phyloP scores from a whole-genome alignment of 257 asterid species.

The Vinca minor region DNA sequence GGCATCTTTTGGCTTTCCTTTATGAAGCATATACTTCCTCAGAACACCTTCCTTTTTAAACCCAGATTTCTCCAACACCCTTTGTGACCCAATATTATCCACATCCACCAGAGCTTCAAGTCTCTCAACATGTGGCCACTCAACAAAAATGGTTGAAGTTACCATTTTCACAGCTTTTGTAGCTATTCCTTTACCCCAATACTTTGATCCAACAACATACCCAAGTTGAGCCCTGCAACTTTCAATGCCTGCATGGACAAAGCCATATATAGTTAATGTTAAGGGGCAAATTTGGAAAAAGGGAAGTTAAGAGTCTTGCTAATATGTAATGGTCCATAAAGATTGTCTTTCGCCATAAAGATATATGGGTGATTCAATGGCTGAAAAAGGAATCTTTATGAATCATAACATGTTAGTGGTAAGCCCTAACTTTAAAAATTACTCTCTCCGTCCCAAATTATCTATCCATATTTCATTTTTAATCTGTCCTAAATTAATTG shows the following conservation, averaged over 20 bases:
- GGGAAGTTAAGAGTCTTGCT: no score
- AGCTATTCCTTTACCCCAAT: constrained; percentile 78
- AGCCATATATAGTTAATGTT: no score
- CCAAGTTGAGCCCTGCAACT: constrained; percentile 68
- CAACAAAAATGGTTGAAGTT: constrained; percentile 43
- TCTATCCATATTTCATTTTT: no score
- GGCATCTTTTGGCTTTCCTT: constrained; percentile 52
- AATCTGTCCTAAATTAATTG: no score
- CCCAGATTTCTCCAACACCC: constrained; percentile 75
- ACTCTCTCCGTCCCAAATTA: no score
- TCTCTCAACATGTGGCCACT: constrained; percentile 68
- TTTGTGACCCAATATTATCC: constrained; percentile 64
- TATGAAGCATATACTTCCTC: constrained; percentile 51
- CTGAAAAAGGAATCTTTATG: no score
- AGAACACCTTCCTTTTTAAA: constrained; percentile 59
- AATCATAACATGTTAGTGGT: no score
- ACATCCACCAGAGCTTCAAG: constrained; percentile 68
- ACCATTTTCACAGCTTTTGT: constrained; percentile 66
- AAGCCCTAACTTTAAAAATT: no score
- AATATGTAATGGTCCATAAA: no score
- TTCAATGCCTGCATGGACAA: constrained; percentile 24
- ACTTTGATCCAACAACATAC: constrained; percentile 49
- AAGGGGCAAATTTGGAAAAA: no score
- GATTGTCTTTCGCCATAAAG: no score
- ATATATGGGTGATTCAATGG: no score